Percentiles rank a stretch among this genome's conserved stretches.
phyloP scores from a whole-genome alignment of 164 flowering plant species.

The Vitis amurensis region DNA sequence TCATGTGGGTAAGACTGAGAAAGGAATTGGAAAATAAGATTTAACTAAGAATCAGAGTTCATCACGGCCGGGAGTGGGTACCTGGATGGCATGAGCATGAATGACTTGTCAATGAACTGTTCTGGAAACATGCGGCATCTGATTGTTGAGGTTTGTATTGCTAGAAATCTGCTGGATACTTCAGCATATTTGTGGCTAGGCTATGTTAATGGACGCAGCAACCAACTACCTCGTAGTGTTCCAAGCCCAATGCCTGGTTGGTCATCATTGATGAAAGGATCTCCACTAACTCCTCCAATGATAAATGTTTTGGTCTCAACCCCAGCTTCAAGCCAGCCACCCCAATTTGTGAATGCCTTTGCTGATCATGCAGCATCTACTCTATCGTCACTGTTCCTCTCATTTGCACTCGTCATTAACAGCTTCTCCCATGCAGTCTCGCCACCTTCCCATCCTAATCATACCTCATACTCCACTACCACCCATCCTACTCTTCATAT shows the following conservation, averaged over 20 bases:
- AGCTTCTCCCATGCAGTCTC: too few species aligned
- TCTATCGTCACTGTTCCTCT: too few species aligned
- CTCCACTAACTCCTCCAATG: slow-evolving; percentile 69
- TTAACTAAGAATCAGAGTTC: slow-evolving; percentile 26
- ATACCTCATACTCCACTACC: too few species aligned
- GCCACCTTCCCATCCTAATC: too few species aligned
- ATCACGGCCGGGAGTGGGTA: slow-evolving; percentile 8
- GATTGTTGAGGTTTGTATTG: slow-evolving; percentile 95
- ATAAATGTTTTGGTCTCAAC: slow-evolving; percentile 63
- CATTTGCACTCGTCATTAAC: too few species aligned
- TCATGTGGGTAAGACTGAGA: slow-evolving; percentile 43
- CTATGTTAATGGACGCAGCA: slow-evolving; percentile 66
- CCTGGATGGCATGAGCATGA: too few species aligned
- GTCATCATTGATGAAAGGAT: slow-evolving; percentile 92
- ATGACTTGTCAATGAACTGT: too few species aligned
- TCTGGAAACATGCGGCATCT: slow-evolving; percentile 88
- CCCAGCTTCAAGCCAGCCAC: slow-evolving; percentile 74
- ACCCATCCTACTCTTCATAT: too few species aligned
- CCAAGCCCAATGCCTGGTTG: slow-evolving; percentile 74
- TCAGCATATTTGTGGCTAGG: slow-evolving; percentile 97
- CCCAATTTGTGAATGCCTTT: too few species aligned
- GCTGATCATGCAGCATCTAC: too few species aligned
- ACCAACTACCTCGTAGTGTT: slow-evolving; percentile 57
- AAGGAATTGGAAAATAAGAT: slow-evolving; percentile 37
- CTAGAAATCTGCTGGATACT: slow-evolving; percentile 79